phyloP scores from a whole-genome alignment of 306 rosid genomes.

The Senna tora region DNA sequence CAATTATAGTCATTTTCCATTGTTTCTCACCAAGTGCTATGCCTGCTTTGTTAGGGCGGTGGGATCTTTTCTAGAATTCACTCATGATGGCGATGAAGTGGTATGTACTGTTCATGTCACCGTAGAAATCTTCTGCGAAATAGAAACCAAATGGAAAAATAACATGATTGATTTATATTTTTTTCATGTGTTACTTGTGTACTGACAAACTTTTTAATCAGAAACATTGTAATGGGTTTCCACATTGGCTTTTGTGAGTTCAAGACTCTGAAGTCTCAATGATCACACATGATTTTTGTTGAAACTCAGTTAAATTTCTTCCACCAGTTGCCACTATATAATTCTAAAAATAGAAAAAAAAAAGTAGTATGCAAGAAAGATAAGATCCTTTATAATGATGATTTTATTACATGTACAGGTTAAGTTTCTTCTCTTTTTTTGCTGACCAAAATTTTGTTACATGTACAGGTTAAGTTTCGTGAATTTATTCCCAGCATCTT shows the following conservation, averaged over 20 bases:
- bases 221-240: no score
- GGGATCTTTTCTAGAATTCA: slow-evolving; percentile 94
- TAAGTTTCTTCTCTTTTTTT: slow-evolving; percentile 1
- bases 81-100: slow-evolving; percentile 92
- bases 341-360: no score
- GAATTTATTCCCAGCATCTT: slow-evolving; percentile 98
- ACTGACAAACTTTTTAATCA: slow-evolving; percentile 2
- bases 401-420: not conserved
- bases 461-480: slow-evolving; percentile 80
- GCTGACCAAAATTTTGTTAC: slow-evolving; percentile 7
- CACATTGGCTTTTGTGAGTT: no score
- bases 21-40: slow-evolving; percentile 32
- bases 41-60: slow-evolving; percentile 73
- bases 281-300: not conserved
- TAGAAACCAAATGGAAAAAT: not conserved
- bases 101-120: slow-evolving; percentile 39
- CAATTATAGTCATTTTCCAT: not conserved
- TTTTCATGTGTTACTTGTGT: not conserved
- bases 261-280: not conserved
- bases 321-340: not conserved
- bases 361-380: no score
- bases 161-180: not conserved
- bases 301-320: slow-evolving; percentile 16
- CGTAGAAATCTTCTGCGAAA: not conserved
- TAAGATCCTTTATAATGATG: not conserved